Evolutionary conservation across 1,139 yeast species (phyloP).

Genomic region (Yamadazyma siamensis): DNA sequence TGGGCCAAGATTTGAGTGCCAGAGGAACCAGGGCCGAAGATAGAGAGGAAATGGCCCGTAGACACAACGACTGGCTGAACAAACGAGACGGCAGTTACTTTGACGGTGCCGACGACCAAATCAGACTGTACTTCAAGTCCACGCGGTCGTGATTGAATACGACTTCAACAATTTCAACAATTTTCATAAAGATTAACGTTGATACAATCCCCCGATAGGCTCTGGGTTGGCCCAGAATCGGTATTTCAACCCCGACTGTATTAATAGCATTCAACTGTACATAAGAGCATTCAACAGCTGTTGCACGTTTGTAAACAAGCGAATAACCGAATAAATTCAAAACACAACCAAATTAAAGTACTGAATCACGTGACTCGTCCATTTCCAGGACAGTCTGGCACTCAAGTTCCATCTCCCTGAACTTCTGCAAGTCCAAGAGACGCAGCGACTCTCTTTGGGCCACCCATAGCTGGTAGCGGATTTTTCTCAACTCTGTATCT

Average conservation of each 20-base stretch:
- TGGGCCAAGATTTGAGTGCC: constrained; percentile 46
- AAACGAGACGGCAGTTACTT: constrained; percentile 41
- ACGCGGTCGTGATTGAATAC: constrained; percentile 19
- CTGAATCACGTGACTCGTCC: no score
- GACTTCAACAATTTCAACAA: not conserved
- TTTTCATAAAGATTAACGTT: no score
- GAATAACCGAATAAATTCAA: no score
- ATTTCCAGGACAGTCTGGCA: no score
- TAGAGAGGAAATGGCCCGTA: constrained; percentile 36
- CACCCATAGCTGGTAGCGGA: constrained; percentile 18
- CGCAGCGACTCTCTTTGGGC: constrained; percentile 9
- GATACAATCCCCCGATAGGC: no score
- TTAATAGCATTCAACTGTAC: no score
- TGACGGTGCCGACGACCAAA: constrained; percentile 42
- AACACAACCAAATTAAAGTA: no score
- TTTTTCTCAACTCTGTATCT: constrained; percentile 13
- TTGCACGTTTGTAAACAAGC: no score
- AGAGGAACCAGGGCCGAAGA: constrained; percentile 57
- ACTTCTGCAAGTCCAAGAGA: constrained; percentile 13
- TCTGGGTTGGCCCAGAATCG: no score
- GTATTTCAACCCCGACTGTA: no score
- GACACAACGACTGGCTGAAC: constrained; percentile 47
- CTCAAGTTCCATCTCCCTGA: constrained; percentile 17
- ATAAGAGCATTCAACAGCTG: no score
- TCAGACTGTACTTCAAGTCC: constrained; percentile 46